These are phyloP conservation scores for Trematosphaeria pertusa DNA, from an alignment of 2,329 filamentous ascomycete genomes.

Conservation along the genomic window DNA sequence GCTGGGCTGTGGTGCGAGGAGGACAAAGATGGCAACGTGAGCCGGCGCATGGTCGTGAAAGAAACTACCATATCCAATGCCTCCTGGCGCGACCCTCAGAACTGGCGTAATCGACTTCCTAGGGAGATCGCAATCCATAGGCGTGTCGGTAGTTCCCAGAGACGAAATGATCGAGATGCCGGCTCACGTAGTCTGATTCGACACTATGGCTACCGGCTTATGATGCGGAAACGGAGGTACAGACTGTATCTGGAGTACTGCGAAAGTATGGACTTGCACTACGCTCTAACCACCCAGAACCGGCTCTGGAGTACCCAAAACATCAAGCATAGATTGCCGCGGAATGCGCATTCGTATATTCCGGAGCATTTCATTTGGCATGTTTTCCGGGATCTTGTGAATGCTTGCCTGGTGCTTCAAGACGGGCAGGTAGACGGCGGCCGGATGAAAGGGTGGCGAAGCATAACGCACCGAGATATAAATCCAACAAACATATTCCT, in stretches of 20 bases:
- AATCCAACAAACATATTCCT: too few species aligned
- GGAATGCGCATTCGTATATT: neutral
- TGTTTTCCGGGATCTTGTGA: neutral
- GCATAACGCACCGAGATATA: too few species aligned
- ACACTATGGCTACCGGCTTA: conserved; percentile 7
- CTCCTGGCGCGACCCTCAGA: neutral
- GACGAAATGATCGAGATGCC: neutral
- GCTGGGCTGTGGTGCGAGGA: conserved; percentile 3
- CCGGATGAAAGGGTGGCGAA: too few species aligned
- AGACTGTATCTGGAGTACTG: conserved; percentile 10
- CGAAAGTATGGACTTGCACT: neutral
- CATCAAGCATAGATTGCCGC: too few species aligned
- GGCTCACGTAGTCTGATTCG: neutral
- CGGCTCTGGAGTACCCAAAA: too few species aligned
- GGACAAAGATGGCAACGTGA: neutral
- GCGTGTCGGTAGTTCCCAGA: neutral
- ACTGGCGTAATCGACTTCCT: conserved; percentile 8
- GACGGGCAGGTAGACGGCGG: neutral
- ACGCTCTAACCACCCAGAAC: too few species aligned
- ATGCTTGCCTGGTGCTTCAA: neutral
- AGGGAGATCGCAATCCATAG: conserved; percentile 8
- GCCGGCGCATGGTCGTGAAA: neutral
- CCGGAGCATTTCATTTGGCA: conserved; percentile 3
- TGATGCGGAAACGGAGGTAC: conserved; percentile 8
- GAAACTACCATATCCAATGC: neutral